phyloP scores from a whole-genome alignment of 257 asterid genomes.

The Leonotis leonurus region DNA sequence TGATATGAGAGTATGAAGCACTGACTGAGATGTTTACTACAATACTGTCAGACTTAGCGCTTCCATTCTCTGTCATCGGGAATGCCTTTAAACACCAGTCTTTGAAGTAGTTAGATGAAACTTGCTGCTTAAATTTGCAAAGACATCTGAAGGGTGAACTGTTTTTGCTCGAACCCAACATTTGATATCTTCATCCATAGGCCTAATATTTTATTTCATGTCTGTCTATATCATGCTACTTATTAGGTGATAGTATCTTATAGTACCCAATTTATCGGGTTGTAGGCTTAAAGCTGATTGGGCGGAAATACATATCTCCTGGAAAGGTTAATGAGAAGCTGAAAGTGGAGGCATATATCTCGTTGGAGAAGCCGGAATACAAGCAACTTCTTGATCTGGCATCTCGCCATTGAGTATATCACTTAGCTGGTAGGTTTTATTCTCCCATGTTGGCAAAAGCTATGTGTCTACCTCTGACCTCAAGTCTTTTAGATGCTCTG shows the following conservation, averaged over 20 bases:
- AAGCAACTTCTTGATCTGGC: constrained; percentile 51
- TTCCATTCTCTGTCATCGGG: too few species aligned
- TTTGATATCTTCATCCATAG: background rate
- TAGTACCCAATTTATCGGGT: background rate
- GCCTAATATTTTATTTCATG: background rate
- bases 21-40: too few species aligned
- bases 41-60: too few species aligned
- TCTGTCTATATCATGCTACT: background rate
- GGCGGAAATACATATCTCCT: constrained; percentile 70
- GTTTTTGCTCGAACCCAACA: background rate
- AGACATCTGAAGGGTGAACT: background rate
- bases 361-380: too few species aligned
- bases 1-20: background rate
- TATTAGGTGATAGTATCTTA: background rate
- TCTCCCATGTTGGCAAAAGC: background rate
- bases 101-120: background rate
- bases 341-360: constrained; percentile 71
- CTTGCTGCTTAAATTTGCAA: background rate
- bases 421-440: background rate
- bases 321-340: constrained; percentile 35
- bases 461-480: background rate
- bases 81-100: background rate
- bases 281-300: constrained; percentile 75
- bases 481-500: background rate
- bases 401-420: constrained; percentile 41